Conservation (phyloP, 345 rosid species). For the Eucalyptus marginata region DNA sequence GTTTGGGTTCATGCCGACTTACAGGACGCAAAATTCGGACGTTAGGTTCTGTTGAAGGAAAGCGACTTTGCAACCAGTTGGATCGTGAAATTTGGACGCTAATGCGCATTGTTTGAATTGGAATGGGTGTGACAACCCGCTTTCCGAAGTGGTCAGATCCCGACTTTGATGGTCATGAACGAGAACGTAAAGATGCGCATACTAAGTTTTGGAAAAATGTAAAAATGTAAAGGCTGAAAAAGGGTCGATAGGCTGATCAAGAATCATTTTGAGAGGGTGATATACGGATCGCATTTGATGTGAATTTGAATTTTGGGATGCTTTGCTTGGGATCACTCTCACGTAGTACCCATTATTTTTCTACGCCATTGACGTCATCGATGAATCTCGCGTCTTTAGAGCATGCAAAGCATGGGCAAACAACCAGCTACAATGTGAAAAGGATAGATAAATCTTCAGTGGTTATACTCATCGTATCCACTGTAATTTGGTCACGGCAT, state of each 20-base stretch:
- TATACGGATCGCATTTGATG: neutral
- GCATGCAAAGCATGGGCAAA: neutral
- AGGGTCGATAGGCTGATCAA: neutral
- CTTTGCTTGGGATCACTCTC: neutral
- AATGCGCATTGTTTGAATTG: neutral
- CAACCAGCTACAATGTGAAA: neutral
- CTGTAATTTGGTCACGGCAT: neutral
- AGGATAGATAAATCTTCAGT: neutral
- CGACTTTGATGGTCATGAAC: neutral
- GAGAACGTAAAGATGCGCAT: fast-evolving
- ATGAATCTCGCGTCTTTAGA: neutral
- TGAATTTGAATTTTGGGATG: neutral
- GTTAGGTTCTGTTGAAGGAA: neutral
- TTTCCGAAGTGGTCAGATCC: neutral
- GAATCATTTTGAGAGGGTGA: neutral
- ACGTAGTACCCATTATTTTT: neutral
- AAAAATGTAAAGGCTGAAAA: neutral
- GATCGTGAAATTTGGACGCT: neutral
- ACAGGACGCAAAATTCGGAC: neutral
- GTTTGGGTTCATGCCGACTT: neutral
- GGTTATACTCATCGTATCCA: neutral
- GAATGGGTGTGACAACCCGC: neutral
- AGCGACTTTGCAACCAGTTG: fast-evolving
- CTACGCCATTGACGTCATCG: fast-evolving
- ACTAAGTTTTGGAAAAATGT: neutral